Percentiles rank a stretch among this genome's conserved stretches.
Evolutionary conservation across 768 basidiomycete species (phyloP).

Genomic region (Rossbeevera mucosa): DNA sequence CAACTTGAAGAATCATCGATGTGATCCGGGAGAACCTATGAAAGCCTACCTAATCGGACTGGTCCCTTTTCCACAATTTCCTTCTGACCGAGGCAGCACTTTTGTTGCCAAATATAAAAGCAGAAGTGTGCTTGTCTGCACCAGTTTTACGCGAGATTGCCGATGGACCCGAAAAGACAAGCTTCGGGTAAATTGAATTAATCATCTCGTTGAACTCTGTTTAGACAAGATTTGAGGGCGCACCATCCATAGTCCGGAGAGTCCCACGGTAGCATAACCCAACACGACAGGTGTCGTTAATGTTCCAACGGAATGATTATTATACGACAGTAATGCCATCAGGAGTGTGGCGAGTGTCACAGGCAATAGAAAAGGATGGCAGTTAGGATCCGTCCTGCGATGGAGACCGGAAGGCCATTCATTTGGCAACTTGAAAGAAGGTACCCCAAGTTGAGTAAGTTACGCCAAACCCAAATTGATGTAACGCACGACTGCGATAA

Average conservation of each 20-base stretch:
- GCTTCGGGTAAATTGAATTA: conserved; percentile 34
- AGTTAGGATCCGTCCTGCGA: conserved; percentile 20
- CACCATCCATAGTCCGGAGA: conserved; percentile 74
- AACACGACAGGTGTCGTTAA: conserved; percentile 50
- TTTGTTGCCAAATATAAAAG: conserved; percentile 77
- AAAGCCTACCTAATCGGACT: conserved; percentile 19
- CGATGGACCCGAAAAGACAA: conserved; percentile 56
- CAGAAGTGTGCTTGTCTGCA: conserved; percentile 75
- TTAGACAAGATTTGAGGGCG: conserved; percentile 26
- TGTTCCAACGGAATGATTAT: conserved; percentile 52
- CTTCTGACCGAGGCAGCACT: conserved; percentile 59
- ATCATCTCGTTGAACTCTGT: conserved; percentile 14
- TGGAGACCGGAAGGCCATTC: conserved; percentile 31
- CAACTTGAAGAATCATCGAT: conserved; percentile 10
- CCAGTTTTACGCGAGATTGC: conserved; percentile 67
- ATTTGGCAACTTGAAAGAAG: conserved; percentile 40
- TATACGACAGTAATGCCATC: conserved; percentile 64
- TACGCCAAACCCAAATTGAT: conserved; percentile 2
- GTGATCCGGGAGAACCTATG: conserved; percentile 16
- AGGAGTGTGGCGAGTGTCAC: conserved; percentile 49
- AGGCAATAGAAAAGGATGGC: conserved; percentile 63
- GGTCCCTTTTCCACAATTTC: conserved; percentile 49
- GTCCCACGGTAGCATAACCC: conserved; percentile 47
- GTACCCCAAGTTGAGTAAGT: conserved; percentile 1
- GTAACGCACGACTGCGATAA: conserved; percentile 52